Base-by-base conservation (phyloP, 148 eudicot species). In the Selenicereus undatus region DNA sequence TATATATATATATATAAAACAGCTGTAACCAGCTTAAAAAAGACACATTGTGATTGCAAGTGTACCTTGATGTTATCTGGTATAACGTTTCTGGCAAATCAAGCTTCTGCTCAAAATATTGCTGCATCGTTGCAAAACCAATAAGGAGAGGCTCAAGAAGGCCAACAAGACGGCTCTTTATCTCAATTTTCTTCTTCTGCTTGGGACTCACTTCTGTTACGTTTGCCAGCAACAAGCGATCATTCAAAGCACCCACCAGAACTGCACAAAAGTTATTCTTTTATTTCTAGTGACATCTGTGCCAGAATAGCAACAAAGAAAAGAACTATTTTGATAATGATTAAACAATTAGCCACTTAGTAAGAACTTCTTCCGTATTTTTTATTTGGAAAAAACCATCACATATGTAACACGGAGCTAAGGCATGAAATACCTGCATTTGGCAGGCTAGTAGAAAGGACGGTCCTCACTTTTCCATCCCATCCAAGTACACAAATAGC, bases 81-180 rank as follows among this genome's bases (percentile, higher is more conserved):
- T 96, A 96, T 48, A 96, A 78, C 68, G 89, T 86, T 88, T 96
- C 99, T 76, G 99, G 91, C 20, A 93, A 91, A 85, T 96, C 99
- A 84, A 93, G 93, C 89, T 96, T 96, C 90, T 93, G 98, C 84
- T 87, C 99, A 90, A 90, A 93, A 87, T 90, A 85, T 82, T 93
- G 97, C 77, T 96, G 99, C 98, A 96, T 93, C 39, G 99, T 96
- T 58, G 91, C 93, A 88, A 84, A 96, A 70, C 98, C 99, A 85
- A 96, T 89, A 83, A 96, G 93, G 83, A 96, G 98, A 75, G 99
- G 99, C 88, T 96, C 99, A 79, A 96, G 99, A 80, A 96, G 97
- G 83, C 99, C 99, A 76, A 93, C 94, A 84, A 96, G 99, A 84
- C 95, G 92, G 76, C 88, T 90, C 86, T 92, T 96, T 66, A 93